Evolutionary conservation across 2,329 filamentous ascomycete genomes (phyloP).

Genomic region (Hymenoscyphus repandus): DNA sequence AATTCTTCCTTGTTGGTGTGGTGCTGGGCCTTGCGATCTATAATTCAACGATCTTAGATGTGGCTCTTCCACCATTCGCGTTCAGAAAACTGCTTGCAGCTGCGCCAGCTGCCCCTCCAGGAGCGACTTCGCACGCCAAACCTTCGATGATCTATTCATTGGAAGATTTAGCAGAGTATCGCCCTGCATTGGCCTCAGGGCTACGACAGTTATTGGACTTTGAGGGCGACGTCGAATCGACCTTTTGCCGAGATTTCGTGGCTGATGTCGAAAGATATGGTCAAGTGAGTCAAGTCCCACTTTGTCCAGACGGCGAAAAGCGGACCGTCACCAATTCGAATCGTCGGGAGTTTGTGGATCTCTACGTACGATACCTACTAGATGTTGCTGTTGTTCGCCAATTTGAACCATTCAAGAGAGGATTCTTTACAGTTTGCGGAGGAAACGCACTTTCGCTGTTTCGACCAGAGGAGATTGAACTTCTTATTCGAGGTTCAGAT

Average conservation of each 20-base stretch:
- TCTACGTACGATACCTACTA: conserved; percentile 75
- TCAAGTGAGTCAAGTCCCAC: conserved; percentile 56
- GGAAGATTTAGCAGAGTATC: conserved; percentile 77
- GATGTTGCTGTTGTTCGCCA: conserved; percentile 74
- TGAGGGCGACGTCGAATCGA: conserved; percentile 75
- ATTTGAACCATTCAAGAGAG: conserved; percentile 89
- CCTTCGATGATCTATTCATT: conserved; percentile 67
- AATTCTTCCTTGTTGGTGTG: conserved; percentile 86
- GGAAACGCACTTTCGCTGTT: conserved; percentile 85
- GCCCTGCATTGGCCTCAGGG: conserved; percentile 69
- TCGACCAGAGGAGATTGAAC: conserved; percentile 84
- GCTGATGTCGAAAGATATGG: conserved; percentile 75
- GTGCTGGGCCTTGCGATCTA: conserved; percentile 87
- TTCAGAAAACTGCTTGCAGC: conserved; percentile 82
- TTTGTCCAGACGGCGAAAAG: conserved; percentile 68
- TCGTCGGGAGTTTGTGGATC: conserved; percentile 77
- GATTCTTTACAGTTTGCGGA: conserved; percentile 87
- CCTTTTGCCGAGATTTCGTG: conserved; percentile 78
- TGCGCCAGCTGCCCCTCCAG: conserved; percentile 56
- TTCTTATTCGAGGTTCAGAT: conserved; percentile 79
- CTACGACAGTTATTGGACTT: conserved; percentile 73
- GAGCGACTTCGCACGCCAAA: conserved; percentile 50
- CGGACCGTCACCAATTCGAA: conserved; percentile 79
- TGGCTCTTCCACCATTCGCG: conserved; percentile 81
- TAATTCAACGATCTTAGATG: conserved; percentile 87